A percentile compares a stretch with the other conserved stretches of the same genome.
Conservation (phyloP, 345 rosid genomes). For the Raphanus raphanistrum region DNA sequence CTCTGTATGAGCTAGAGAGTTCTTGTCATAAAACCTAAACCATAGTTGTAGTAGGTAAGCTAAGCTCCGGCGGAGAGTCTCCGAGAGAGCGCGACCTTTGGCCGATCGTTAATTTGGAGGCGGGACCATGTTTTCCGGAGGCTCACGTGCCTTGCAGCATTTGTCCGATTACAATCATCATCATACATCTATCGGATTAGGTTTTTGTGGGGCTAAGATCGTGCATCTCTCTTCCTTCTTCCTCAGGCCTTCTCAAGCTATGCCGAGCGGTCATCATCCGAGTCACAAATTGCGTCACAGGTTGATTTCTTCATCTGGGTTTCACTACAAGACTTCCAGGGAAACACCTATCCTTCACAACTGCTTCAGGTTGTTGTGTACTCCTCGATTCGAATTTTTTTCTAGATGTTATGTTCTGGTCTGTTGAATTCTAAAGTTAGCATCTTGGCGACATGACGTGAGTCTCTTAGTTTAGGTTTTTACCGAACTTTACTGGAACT, state of each 20-base stretch:
- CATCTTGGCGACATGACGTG: neutral
- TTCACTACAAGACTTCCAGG: conserved; percentile 47
- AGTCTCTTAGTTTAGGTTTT: neutral
- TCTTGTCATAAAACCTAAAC: neutral
- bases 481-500: neutral
- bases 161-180: conserved; percentile 46
- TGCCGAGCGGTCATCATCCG: conserved; percentile 20
- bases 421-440: neutral
- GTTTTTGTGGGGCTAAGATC: conserved; percentile 50
- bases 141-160: conserved; percentile 68
- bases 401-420: neutral
- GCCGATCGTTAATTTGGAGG: neutral
- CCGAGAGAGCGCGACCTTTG: conserved; percentile 12
- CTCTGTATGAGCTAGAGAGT: neutral
- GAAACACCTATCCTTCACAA: conserved; percentile 52
- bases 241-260: conserved; percentile 43
- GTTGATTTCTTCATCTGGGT: conserved; percentile 41
- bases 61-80: conserved; percentile 31
- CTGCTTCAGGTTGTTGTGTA: conserved; percentile 52
- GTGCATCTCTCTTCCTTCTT: conserved; percentile 53
- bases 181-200: conserved; percentile 28
- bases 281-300: conserved; percentile 38
- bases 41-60: neutral
- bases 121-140: conserved; percentile 58
- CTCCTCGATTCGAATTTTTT: neutral